Base-by-base conservation (phyloP, 371 early-diverging fungal species). In the Mortierella sp. region DNA sequence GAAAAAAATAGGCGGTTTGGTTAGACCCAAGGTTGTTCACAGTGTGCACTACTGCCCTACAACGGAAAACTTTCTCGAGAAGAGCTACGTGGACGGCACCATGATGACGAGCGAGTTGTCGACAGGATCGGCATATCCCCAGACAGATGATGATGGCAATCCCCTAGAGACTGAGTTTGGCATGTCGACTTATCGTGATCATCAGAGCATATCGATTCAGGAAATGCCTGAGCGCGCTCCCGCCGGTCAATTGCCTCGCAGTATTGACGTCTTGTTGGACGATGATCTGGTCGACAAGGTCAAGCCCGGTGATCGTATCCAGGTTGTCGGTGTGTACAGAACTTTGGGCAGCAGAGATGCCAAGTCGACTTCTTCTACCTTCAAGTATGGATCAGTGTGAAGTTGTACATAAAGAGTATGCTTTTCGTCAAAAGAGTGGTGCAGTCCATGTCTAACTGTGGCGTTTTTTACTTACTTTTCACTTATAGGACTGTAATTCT, bases 201-300 rank as follows among this genome's bases (percentile, higher is more conserved):
- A 97, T 84, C 99, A 99, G 89, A 97, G 96, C 5, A 91, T 99
- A 76, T 96, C 94, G 74, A 91, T 99, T 57, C 99, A 99, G 90
- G 99, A 99, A 91, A 99, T 99, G 99, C 99, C 99, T 0, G 99
- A 99, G 89, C 95, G 98, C 53, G 96, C 99, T 4, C 99, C 99
- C 26, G 95, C 99, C 24, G 99, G 99, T 37, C 98, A 98, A 84
- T 90, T 99, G 74, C 99, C 99, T 54, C 95, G 99, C 14, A 97
- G 98, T 24, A 92, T 99, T 28, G 99, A 99, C 89, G 93, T 99
- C n/a, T 93, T 99, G 59, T 88, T 99, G 73, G 97, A 98, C 78
- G 97, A 98, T 86, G 99, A 99, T 90, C 89, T 99, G 59, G 99
- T 98, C 0, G 99, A 99, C 88, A 88, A 86, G 28, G 95, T 97